Evolutionary conservation across 1,284 basidiomycete species (phyloP), one percentile per base, ranked within the genome.

Genomic region (Apiotrichum gracile): DNA sequence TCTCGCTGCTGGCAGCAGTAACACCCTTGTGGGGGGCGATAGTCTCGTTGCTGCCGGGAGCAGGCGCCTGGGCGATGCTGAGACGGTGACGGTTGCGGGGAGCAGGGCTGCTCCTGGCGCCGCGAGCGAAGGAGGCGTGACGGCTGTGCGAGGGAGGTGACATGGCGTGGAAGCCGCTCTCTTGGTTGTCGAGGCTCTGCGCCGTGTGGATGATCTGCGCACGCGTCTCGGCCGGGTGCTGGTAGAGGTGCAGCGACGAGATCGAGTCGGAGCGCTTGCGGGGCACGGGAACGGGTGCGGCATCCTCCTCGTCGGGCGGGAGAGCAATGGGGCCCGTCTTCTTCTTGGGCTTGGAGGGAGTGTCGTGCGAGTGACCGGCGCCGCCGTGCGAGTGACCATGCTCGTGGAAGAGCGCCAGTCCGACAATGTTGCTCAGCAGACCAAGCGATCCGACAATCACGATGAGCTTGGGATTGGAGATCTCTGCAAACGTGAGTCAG

Each of bases 401-500:
- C 62, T 90, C 86, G 69, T 96, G 92, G 81, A 98, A 98, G 54
- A 98, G 79, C 77, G 94, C 87, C 25, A 99, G 77, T 17, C 96
- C 94, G 46, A 97, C 81, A 34, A 98, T 81, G 69, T 99, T 99
- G 35, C 91, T 94, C 0, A 86, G 82, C 8, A 99, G 78, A 34
- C 96, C 96, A 7, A 93, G 78, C 17, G 83, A 85, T 17, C 96
- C 96, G 26, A 99, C 94, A 25, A 94, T 76, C 5, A 97, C 88
- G 31, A 99, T 83, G 7, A 98, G 78, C 62, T 82, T 83, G 2
- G 96, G 89, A 68, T 86, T 91, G 7, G 84, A 84, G 34, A 99
- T 88, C 71, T 97, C 93, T 91, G 72, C n/a, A 29, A 7, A 9
- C 13, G 40, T n/a, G n/a, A n/a, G 31, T 31, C 31, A 31, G 31